These are phyloP conservation scores for Aspergillus asperescens DNA, from an alignment of 495 filamentous ascomycete genomes.

Conservation along the genomic window DNA sequence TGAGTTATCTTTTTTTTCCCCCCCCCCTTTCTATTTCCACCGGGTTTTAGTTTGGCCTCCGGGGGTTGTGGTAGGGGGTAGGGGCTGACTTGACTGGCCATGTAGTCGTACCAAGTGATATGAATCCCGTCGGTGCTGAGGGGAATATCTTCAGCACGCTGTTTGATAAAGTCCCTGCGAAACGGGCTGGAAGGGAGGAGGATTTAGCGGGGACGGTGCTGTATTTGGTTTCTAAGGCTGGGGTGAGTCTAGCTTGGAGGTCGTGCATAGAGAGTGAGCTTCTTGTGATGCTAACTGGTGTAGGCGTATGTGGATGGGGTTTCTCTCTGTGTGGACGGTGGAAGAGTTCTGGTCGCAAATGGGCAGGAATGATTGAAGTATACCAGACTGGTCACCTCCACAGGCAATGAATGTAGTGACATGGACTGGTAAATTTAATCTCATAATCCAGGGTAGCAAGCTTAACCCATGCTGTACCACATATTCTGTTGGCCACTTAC, in stretches of 20 bases:
- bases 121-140: conserved; percentile 42
- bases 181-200: conserved; percentile 31
- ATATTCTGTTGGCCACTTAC: too few species aligned
- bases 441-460: too few species aligned
- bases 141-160: conserved; percentile 41
- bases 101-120: conserved; percentile 42
- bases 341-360: conserved; percentile 26
- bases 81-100: too few species aligned
- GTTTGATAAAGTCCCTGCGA: conserved; percentile 42
- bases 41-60: too few species aligned
- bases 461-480: too few species aligned
- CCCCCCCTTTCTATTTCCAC: too few species aligned
- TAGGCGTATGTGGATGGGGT: conserved; percentile 36
- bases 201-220: conserved; percentile 40
- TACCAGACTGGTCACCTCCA: too few species aligned
- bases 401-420: too few species aligned
- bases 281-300: not conserved
- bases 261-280: too few species aligned
- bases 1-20: too few species aligned
- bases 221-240: conserved; percentile 38
- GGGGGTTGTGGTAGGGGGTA: too few species aligned
- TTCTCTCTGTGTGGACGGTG: conserved; percentile 31
- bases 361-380: conserved; percentile 35
- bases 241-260: conserved; percentile 22
- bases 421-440: too few species aligned